phyloP scores from a whole-genome alignment of 2,329 filamentous ascomycete genomes.

The Fusarium nurragi region DNA sequence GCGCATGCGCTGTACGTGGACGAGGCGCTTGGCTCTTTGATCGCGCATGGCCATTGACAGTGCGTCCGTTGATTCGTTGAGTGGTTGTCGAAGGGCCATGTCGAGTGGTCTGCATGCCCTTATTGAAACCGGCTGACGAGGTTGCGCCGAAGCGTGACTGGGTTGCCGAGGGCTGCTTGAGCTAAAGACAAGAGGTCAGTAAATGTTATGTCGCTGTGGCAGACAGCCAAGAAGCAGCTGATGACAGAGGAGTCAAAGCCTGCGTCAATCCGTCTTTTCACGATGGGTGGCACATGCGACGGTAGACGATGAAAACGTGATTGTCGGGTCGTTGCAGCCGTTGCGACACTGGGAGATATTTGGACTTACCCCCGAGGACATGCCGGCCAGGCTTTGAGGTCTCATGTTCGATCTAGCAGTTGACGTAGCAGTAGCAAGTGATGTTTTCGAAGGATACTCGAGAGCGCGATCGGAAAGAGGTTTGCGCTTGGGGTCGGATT shows the following conservation, averaged over 20 bases:
- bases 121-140: constrained; percentile 61
- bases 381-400: constrained; percentile 52
- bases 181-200: constrained; percentile 37
- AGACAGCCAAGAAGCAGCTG: no score
- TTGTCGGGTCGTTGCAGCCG: not conserved
- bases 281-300: no score
- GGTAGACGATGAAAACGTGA: no score
- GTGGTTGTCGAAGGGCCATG: constrained; percentile 60
- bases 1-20: constrained; percentile 54
- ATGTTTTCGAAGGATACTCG: constrained; percentile 57
- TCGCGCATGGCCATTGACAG: constrained; percentile 55
- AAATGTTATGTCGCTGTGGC: not conserved
- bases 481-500: constrained; percentile 69
- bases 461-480: constrained; percentile 64
- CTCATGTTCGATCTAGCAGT: constrained; percentile 57
- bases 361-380: constrained; percentile 46
- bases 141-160: constrained; percentile 52
- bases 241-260: not conserved
- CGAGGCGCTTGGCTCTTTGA: constrained; percentile 52
- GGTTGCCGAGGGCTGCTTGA: constrained; percentile 47
- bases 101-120: constrained; percentile 66
- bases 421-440: constrained; percentile 52
- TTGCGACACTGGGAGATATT: not conserved
- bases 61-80: constrained; percentile 58
- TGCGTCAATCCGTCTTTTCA: no score